Conservation (phyloP, 805 yeast genomes). For the Wickerhamiella vanderwaltii region DNA sequence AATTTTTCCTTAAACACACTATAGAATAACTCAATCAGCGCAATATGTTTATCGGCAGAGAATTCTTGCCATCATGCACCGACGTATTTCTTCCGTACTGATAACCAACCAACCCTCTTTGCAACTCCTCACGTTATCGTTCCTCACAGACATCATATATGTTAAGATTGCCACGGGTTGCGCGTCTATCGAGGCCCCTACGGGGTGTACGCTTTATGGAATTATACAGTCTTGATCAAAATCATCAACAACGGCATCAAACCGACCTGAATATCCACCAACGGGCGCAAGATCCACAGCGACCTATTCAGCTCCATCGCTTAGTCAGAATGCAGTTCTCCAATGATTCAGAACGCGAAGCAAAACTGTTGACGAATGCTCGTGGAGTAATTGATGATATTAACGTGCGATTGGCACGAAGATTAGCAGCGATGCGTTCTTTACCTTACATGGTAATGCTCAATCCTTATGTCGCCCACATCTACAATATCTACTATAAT, state of each 20-base stretch:
- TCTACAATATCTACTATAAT: conserved; percentile 59
- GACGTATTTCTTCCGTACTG: too few relatives aligned
- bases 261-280: conserved; percentile 19
- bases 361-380: conserved; percentile 26
- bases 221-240: conserved; percentile 8
- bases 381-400: conserved; percentile 20
- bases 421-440: conserved; percentile 56
- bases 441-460: conserved; percentile 76
- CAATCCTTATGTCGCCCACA: conserved; percentile 74
- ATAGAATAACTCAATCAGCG: too few relatives aligned
- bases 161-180: too few relatives aligned
- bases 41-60: too few relatives aligned
- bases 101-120: too few relatives aligned
- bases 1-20: too few relatives aligned
- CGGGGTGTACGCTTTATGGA: background rate
- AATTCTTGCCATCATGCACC: too few relatives aligned
- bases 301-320: conserved; percentile 20
- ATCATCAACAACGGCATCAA: conserved; percentile 13
- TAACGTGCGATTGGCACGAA: conserved; percentile 41
- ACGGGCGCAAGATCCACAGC: conserved; percentile 16
- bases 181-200: background rate
- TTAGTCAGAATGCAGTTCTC: conserved; percentile 15
- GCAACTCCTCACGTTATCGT: too few relatives aligned
- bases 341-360: conserved; percentile 15
- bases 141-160: too few relatives aligned